Conservation (phyloP, 1,139 yeast genomes). For the Scheffersomyces lignicola region DNA sequence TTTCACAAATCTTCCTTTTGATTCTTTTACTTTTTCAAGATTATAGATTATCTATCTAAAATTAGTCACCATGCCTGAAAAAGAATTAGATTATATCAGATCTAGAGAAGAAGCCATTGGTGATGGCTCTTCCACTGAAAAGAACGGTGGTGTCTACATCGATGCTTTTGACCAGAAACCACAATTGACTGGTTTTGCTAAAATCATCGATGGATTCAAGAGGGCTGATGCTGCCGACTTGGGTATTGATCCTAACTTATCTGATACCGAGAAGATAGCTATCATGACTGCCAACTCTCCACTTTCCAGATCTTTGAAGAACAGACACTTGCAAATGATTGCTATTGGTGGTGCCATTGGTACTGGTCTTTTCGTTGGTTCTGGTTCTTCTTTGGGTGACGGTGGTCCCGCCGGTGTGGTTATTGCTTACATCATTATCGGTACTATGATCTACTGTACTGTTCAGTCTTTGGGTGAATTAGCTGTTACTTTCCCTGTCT, state of each 20-base stretch:
- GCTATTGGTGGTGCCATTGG: constrained; percentile 90
- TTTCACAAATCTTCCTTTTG: too few species aligned
- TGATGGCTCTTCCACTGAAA: constrained; percentile 33
- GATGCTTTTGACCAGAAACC: constrained; percentile 41
- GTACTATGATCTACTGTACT: constrained; percentile 56
- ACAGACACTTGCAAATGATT: constrained; percentile 74
- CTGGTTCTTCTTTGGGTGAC: constrained; percentile 51
- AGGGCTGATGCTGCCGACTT: constrained; percentile 46
- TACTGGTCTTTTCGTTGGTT: constrained; percentile 72
- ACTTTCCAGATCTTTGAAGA: constrained; percentile 59
- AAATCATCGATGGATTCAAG: constrained; percentile 57
- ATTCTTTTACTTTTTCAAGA: too few species aligned
- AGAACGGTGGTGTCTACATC: constrained; percentile 42
- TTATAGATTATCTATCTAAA: too few species aligned
- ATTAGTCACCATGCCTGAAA: constrained; percentile 40
- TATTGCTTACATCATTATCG: constrained; percentile 55
- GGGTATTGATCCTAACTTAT: constrained; percentile 66
- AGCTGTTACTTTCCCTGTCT: constrained; percentile 69
- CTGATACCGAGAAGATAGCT: constrained; percentile 70
- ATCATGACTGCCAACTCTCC: constrained; percentile 70
- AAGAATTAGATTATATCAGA: constrained; percentile 44
- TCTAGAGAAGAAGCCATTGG: constrained; percentile 35
- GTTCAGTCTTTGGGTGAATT: constrained; percentile 74
- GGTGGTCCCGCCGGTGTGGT: constrained; percentile 83
- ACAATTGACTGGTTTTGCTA: constrained; percentile 36